phyloP scores from a whole-genome alignment of 1,139 yeast species.

The Yarrowia galli region DNA sequence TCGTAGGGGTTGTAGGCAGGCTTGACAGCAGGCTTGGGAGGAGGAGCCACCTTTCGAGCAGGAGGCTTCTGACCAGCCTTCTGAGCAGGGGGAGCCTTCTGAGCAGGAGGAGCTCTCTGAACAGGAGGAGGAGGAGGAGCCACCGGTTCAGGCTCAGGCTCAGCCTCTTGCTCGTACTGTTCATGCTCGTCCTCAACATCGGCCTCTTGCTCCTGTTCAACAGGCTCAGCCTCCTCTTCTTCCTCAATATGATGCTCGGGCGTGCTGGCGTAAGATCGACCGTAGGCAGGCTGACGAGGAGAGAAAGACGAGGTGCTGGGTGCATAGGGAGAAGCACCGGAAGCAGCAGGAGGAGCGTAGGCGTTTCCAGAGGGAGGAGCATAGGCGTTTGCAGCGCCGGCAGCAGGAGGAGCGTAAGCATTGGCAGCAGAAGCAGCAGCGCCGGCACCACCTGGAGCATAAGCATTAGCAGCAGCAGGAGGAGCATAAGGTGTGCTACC shows the following conservation, averaged over 20 bases:
- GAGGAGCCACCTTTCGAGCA: slow-evolving; percentile 33
- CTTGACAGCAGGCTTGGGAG: slow-evolving; percentile 19
- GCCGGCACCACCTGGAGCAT: slow-evolving; percentile 13
- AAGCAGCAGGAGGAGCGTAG: slow-evolving; percentile 15
- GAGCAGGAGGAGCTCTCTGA: slow-evolving; percentile 6
- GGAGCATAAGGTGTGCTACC: slow-evolving; percentile 4
- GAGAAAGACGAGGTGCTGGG: slow-evolving; percentile 16
- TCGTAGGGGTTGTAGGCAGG: slow-evolving; percentile 33
- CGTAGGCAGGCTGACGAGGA: slow-evolving; percentile 26
- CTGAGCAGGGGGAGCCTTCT: slow-evolving; percentile 12
- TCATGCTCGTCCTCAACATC: not conserved
- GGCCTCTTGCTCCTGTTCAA: not conserved
- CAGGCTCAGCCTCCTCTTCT: slow-evolving; percentile 16
- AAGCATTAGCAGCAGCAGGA: slow-evolving; percentile 5
- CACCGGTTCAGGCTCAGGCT: slow-evolving; percentile 11
- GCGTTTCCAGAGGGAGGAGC: slow-evolving; percentile 27
- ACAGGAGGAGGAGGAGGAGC: slow-evolving; percentile 5
- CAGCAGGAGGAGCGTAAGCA: not conserved
- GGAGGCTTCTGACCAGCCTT: slow-evolving; percentile 14
- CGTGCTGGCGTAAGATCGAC: slow-evolving; percentile 29
- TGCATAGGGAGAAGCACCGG: slow-evolving; percentile 8
- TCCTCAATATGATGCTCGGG: slow-evolving; percentile 31
- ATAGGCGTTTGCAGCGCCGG: not conserved
- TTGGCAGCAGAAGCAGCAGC: not conserved
- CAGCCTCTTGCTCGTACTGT: slow-evolving; percentile 3